phyloP scores from a whole-genome alignment of 2,329 filamentous ascomycete species.

The Colletotrichum sansevieriae region DNA sequence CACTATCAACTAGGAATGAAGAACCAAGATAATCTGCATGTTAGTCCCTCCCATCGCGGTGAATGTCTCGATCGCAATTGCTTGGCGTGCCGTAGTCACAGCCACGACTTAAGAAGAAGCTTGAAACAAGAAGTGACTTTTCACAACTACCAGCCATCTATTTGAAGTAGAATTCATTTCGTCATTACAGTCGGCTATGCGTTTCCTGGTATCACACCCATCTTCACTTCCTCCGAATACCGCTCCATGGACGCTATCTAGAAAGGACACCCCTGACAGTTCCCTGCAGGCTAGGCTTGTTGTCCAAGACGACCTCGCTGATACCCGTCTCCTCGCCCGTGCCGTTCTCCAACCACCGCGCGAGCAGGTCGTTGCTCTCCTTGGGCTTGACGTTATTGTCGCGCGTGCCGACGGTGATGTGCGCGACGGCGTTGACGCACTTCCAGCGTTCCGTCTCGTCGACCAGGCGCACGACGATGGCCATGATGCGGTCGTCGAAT shows the following conservation, averaged over 20 bases:
- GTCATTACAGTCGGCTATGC: constrained; percentile 3
- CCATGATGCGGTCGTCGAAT: constrained; percentile 90
- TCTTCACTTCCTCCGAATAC: background rate
- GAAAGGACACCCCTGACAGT: constrained; percentile 62
- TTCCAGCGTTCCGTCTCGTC: constrained; percentile 70
- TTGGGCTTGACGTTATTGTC: constrained; percentile 84
- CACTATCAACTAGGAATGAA: constrained; percentile 34
- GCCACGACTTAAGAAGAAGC: background rate
- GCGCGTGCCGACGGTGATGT: constrained; percentile 91
- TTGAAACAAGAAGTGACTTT: background rate
- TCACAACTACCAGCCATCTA: background rate
- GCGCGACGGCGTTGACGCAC: constrained; percentile 82
- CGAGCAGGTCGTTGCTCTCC: constrained; percentile 90
- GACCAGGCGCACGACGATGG: constrained; percentile 83
- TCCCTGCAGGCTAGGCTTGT: constrained; percentile 62
- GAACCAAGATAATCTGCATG: constrained; percentile 17
- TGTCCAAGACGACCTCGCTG: constrained; percentile 63
- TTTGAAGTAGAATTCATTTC: constrained; percentile 2
- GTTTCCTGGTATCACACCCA: background rate
- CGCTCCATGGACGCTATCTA: constrained; percentile 51
- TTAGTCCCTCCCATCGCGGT: background rate
- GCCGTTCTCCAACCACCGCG: constrained; percentile 76
- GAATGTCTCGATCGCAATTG: background rate
- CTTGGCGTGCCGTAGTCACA: background rate
- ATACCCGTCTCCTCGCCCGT: constrained; percentile 59